Evolutionary conservation across 164 flowering plant genomes (phyloP).

Genomic region (Akebia trifoliata): DNA sequence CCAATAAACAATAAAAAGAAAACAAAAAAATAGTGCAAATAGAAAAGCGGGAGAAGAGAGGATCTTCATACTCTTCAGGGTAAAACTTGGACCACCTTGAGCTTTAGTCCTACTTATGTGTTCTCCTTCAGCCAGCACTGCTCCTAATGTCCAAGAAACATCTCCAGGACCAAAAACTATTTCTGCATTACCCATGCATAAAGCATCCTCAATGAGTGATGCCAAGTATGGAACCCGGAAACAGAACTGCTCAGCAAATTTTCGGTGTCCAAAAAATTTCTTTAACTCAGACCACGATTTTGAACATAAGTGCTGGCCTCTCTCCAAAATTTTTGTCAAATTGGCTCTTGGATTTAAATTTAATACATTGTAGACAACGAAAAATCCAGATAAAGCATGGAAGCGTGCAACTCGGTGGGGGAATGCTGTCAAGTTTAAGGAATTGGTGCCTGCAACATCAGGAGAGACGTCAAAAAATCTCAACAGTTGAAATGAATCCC

Average conservation of each 20-base stretch:
- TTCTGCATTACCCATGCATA: slow-evolving; percentile 44
- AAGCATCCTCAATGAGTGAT: slow-evolving; percentile 52
- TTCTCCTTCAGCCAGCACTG: slow-evolving; percentile 53
- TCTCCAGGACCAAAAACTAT: slow-evolving; percentile 61
- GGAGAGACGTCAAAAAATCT: not conserved
- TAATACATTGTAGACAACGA: slow-evolving; percentile 41
- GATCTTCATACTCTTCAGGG: slow-evolving; percentile 5
- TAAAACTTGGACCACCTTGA: slow-evolving; percentile 14
- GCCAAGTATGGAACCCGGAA: slow-evolving; percentile 50
- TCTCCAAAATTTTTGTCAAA: slow-evolving; percentile 42
- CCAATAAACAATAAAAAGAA: slow-evolving; percentile 31
- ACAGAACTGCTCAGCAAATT: slow-evolving; percentile 36
- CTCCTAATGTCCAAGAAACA: slow-evolving; percentile 68
- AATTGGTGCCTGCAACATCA: slow-evolving; percentile 36
- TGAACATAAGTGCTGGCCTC: slow-evolving; percentile 47
- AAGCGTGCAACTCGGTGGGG: slow-evolving; percentile 21
- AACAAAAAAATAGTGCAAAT: slow-evolving; percentile 31
- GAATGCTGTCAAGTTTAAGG: slow-evolving; percentile 23
- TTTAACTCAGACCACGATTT: slow-evolving; percentile 31
- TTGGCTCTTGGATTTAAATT: slow-evolving; percentile 46
- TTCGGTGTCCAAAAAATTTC: slow-evolving; percentile 18
- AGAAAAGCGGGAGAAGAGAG: slow-evolving; percentile 31
- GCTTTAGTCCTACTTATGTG: slow-evolving; percentile 13
- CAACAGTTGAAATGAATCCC: slow-evolving; percentile 3
- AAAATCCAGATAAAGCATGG: slow-evolving; percentile 72